Percentiles rank a stretch among this genome's conserved stretches.
These are phyloP conservation scores for Bruguiera gymnorhiza DNA, from an alignment of 345 rosid genomes.

Conservation along the genomic window DNA sequence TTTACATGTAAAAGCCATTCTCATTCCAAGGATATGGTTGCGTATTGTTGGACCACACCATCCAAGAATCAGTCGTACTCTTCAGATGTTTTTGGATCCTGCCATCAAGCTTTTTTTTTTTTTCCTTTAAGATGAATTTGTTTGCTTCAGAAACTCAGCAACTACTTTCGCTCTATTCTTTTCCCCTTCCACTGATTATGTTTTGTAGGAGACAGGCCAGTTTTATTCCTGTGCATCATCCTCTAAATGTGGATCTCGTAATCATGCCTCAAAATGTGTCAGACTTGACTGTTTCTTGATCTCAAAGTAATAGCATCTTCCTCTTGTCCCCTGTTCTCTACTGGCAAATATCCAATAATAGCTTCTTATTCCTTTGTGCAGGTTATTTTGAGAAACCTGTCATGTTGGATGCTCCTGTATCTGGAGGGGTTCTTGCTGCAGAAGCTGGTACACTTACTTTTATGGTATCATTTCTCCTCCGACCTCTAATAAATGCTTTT, in stretches of 20 bases:
- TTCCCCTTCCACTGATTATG: not conserved
- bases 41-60: too few relatives aligned
- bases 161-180: not conserved
- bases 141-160: not conserved
- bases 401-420: slow-evolving; percentile 98
- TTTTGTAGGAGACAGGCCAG: too few relatives aligned
- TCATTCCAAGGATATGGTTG: too few relatives aligned
- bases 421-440: slow-evolving; percentile 96
- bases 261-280: not conserved
- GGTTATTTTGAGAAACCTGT: slow-evolving; percentile 59
- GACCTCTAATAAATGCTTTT: not conserved
- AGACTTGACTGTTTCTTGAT: not conserved
- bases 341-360: not conserved
- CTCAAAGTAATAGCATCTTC: not conserved
- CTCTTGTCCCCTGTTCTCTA: too few relatives aligned
- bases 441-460: slow-evolving; percentile 85
- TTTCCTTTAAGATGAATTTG: not conserved
- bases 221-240: not conserved
- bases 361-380: slow-evolving; percentile 22
- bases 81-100: not conserved
- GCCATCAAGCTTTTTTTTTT: not conserved
- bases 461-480: slow-evolving; percentile 49
- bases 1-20: too few relatives aligned
- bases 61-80: too few relatives aligned
- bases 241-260: not conserved